phyloP scores from a whole-genome alignment of 2,329 filamentous ascomycete genomes.

The Bretziella fagacearum region DNA sequence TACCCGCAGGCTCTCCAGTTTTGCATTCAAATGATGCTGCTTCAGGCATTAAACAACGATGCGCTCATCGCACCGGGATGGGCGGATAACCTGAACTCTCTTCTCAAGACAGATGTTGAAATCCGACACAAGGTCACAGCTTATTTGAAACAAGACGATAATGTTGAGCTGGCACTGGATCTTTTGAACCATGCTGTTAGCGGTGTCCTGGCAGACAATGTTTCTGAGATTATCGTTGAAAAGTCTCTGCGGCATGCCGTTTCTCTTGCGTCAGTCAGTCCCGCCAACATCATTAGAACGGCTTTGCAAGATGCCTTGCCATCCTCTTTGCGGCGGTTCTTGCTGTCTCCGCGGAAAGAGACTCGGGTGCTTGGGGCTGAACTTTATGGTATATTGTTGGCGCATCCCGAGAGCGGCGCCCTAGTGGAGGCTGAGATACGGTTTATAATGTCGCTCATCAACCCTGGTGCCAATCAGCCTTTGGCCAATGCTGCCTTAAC shows the following conservation, averaged over 20 bases:
- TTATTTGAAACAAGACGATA: constrained; percentile 22
- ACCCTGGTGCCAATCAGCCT: background rate
- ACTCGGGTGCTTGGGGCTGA: no score
- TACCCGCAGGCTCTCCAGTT: constrained; percentile 57
- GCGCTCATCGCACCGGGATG: constrained; percentile 59
- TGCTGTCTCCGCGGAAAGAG: no score
- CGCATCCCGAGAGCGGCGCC: no score
- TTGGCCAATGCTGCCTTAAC: background rate
- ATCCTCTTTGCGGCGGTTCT: no score
- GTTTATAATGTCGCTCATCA: constrained; percentile 52
- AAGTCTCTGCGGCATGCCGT: no score
- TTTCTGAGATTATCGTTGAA: no score
- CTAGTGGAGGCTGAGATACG: background rate
- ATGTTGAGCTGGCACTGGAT: background rate
- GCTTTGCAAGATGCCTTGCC: no score
- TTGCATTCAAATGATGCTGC: constrained; percentile 37
- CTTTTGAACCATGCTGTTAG: no score
- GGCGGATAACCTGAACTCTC: constrained; percentile 61
- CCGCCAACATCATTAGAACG: no score
- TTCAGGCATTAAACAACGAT: constrained; percentile 30
- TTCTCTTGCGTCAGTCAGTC: no score
- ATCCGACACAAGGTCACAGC: constrained; percentile 41
- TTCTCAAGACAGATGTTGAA: constrained; percentile 51
- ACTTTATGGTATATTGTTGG: no score
- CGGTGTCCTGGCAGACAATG: no score